phyloP scores from a whole-genome alignment of 2,329 filamentous ascomycete species.

The Colletotrichum musicola region DNA sequence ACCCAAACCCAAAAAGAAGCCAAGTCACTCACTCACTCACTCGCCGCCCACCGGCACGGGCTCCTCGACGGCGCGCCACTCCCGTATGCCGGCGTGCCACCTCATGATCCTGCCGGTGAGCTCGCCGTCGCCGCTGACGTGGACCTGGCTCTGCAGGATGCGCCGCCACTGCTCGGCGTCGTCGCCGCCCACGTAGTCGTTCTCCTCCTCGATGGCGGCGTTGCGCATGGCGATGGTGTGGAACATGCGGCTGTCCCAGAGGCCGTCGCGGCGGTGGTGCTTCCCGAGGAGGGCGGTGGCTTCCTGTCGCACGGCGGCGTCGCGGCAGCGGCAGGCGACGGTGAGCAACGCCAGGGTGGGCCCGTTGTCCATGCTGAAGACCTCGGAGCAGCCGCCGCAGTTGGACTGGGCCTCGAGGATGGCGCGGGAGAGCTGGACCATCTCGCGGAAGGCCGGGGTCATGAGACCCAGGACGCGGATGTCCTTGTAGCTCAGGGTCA shows the following conservation, averaged over 20 bases:
- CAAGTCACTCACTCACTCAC: background rate
- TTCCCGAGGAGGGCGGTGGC: conserved; percentile 55
- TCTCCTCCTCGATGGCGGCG: conserved; percentile 49
- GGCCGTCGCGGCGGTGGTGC: conserved; percentile 57
- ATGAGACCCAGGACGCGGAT: conserved; percentile 50
- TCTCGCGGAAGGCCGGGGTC: conserved; percentile 57
- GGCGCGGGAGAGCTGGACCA: conserved; percentile 52
- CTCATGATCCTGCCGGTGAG: background rate
- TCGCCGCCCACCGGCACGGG: background rate
- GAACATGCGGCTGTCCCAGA: conserved; percentile 57
- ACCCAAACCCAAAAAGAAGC: background rate
- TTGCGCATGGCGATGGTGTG: conserved; percentile 54
- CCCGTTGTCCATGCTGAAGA: conserved; percentile 60
- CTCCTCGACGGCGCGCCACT: conserved; percentile 3
- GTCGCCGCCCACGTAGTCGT: conserved; percentile 47
- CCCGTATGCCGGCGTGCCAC: conserved; percentile 4
- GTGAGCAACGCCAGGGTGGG: conserved; percentile 59
- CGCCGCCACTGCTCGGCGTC: conserved; percentile 54
- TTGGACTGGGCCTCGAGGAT: conserved; percentile 46
- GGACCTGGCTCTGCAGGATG: conserved; percentile 52
- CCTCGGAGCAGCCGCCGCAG: conserved; percentile 42
- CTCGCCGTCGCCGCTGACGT: conserved; percentile 50
- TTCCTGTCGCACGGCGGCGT: conserved; percentile 52
- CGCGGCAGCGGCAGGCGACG: conserved; percentile 55
- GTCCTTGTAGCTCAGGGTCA: conserved; percentile 52